A percentile compares a stretch with the other conserved stretches of the same genome.
Evolutionary conservation across 2,329 filamentous ascomycete genomes (phyloP).

Genomic region (Neoarthrinium moseri): DNA sequence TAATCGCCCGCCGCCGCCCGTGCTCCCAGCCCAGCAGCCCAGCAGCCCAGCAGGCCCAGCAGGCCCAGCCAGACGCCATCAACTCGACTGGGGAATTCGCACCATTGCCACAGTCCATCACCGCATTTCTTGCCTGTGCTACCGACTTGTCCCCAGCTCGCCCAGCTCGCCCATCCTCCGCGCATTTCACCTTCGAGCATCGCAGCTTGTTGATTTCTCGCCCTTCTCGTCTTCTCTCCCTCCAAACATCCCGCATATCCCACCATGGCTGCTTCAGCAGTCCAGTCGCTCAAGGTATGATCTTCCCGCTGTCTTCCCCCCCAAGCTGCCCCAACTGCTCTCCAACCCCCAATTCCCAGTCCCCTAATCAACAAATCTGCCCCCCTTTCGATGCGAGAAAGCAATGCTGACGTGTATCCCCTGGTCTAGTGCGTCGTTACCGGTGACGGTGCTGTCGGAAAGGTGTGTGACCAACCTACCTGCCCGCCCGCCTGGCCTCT

Average conservation of each 20-base stretch:
- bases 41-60: background rate
- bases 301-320: too few relatives aligned
- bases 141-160: background rate
- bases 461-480: conserved; percentile 58
- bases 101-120: conserved; percentile 7
- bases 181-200: background rate
- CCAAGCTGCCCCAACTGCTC: background rate
- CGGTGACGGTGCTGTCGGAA: conserved; percentile 98
- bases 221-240: conserved; percentile 14
- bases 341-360: background rate
- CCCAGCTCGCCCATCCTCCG: background rate
- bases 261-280: conserved; percentile 79
- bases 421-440: conserved; percentile 85
- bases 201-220: conserved; percentile 5
- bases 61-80: conserved; percentile 1
- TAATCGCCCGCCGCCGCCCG: background rate
- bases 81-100: conserved; percentile 4
- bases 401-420: conserved; percentile 27
- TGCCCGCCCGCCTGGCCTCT: too few relatives aligned
- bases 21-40: background rate
- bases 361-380: conserved; percentile 7
- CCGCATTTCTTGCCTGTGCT: conserved; percentile 5
- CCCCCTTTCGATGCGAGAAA: conserved; percentile 11
- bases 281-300: conserved; percentile 87
- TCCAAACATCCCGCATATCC: conserved; percentile 7